These are phyloP conservation scores for Diutina rugosa DNA, from an alignment of 1,139 yeast species.

Conservation along the genomic window DNA sequence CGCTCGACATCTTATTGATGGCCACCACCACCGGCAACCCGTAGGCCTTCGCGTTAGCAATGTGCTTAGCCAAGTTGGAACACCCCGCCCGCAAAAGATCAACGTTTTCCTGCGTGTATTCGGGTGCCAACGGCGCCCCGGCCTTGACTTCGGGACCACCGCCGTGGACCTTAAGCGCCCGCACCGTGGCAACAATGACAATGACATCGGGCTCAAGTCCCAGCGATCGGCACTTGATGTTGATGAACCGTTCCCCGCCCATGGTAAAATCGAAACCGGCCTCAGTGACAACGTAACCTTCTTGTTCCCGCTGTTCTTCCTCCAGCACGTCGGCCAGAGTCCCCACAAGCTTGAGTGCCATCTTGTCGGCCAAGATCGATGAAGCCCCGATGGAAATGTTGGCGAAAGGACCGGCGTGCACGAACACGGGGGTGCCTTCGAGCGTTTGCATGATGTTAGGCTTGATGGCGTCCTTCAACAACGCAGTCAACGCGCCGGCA, in stretches of 20 bases:
- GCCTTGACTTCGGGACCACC: conserved; percentile 98
- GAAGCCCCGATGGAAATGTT: conserved; percentile 95
- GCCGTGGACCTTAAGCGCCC: conserved; percentile 95
- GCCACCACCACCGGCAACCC: conserved; percentile 96
- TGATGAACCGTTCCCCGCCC: conserved; percentile 98
- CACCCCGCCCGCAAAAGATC: conserved; percentile 80
- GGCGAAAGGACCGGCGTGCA: conserved; percentile 98
- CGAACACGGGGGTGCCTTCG: conserved; percentile 97
- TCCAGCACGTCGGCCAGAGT: conserved; percentile 23
- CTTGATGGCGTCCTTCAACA: conserved; percentile 92
- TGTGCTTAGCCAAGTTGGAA: conserved; percentile 85
- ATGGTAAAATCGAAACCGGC: conserved; percentile 98
- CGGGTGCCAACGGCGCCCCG: conserved; percentile 82
- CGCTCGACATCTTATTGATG: conserved; percentile 82
- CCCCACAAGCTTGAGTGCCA: conserved; percentile 90
- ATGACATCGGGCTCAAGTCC: conserved; percentile 87
- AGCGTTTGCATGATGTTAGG: conserved; percentile 97
- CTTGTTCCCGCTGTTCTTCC: conserved; percentile 43
- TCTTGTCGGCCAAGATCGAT: conserved; percentile 88
- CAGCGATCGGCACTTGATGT: conserved; percentile 90
- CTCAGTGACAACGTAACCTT: conserved; percentile 91
- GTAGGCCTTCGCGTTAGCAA: conserved; percentile 70
- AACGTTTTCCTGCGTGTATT: conserved; percentile 73
- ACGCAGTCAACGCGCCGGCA: conserved; percentile 94
- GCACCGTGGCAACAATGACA: conserved; percentile 92